Percentiles rank a stretch among this genome's conserved stretches.
phyloP scores from a whole-genome alignment of 73 alveolate species.

The Paramecium bursaria region DNA sequence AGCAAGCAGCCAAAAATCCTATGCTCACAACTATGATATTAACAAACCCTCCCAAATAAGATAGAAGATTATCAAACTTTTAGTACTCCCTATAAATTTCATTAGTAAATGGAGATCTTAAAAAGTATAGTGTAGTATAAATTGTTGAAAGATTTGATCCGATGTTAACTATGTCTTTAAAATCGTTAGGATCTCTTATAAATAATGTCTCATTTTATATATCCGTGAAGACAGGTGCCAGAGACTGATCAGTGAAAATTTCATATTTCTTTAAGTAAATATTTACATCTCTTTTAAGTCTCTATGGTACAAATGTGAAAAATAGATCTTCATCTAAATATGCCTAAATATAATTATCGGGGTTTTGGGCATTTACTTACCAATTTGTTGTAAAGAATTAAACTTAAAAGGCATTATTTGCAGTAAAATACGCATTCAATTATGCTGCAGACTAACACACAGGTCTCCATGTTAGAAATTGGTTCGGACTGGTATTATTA shows the following conservation, averaged over 20 bases:
- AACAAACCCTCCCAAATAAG: slow-evolving; percentile 53
- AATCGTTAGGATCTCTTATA: slow-evolving; percentile 40
- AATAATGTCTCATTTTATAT: not conserved
- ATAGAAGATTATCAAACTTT: slow-evolving; percentile 22
- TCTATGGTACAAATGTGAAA: slow-evolving; percentile 31
- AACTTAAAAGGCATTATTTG: slow-evolving; percentile 17
- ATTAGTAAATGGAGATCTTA: slow-evolving; percentile 45
- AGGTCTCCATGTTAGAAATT: slow-evolving; percentile 39
- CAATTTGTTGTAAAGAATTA: slow-evolving; percentile 27
- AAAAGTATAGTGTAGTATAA: not conserved
- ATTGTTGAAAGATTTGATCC: not conserved
- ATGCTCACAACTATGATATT: slow-evolving; percentile 45
- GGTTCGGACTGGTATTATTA: slow-evolving; percentile 30
- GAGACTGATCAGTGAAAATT: slow-evolving; percentile 23
- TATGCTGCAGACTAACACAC: not conserved
- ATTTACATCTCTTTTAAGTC: not conserved
- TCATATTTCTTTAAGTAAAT: slow-evolving; percentile 2
- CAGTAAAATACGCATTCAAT: not conserved
- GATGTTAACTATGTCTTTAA: slow-evolving; percentile 33
- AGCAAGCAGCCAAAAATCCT: slow-evolving; percentile 30
- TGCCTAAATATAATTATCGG: not conserved
- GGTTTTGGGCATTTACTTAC: slow-evolving; percentile 14
- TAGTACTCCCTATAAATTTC: not conserved
- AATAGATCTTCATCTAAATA: slow-evolving; percentile 46
- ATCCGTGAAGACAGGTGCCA: slow-evolving; percentile 48